Percentiles rank a stretch among this genome's conserved stretches.
phyloP scores from a whole-genome alignment of 768 basidiomycete species.

The Pisolithus microcarpus region DNA sequence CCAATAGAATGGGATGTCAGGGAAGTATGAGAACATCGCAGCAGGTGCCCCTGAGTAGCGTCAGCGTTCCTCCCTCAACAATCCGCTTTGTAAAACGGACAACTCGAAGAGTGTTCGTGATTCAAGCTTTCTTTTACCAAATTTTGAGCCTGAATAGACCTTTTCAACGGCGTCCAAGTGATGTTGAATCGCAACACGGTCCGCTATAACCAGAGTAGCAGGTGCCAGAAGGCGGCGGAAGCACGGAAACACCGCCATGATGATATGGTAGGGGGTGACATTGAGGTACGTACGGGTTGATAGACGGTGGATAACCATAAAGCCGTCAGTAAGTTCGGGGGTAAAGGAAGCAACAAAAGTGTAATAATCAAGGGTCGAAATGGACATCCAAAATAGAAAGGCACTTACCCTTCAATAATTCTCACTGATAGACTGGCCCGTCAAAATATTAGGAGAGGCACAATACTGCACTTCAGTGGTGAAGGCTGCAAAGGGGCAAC shows the following conservation, averaged over 20 bases:
- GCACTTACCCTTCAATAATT: too few species aligned
- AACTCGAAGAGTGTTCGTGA: too few species aligned
- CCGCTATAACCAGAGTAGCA: not conserved
- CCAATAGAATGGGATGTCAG: conserved; percentile 10
- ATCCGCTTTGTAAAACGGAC: too few species aligned
- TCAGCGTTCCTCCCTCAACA: not conserved
- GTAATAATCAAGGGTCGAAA: not conserved
- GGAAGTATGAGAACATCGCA: conserved; percentile 1
- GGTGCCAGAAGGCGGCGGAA: not conserved
- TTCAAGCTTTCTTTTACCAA: too few species aligned
- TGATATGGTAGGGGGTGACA: not conserved
- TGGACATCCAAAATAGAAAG: not conserved
- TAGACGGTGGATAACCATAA: not conserved
- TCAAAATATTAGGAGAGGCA: too few species aligned
- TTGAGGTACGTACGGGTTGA: not conserved
- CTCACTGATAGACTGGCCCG: too few species aligned
- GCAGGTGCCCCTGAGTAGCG: not conserved
- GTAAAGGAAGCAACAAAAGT: not conserved
- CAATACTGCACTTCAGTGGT: too few species aligned
- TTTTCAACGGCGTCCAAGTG: not conserved
- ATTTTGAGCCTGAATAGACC: not conserved
- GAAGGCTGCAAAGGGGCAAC: too few species aligned
- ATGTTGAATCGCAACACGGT: not conserved
- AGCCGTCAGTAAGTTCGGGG: not conserved
- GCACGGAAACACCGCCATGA: not conserved